Conservation (phyloP, 2,329 filamentous ascomycete species). For the Endothia cerciana region DNA sequence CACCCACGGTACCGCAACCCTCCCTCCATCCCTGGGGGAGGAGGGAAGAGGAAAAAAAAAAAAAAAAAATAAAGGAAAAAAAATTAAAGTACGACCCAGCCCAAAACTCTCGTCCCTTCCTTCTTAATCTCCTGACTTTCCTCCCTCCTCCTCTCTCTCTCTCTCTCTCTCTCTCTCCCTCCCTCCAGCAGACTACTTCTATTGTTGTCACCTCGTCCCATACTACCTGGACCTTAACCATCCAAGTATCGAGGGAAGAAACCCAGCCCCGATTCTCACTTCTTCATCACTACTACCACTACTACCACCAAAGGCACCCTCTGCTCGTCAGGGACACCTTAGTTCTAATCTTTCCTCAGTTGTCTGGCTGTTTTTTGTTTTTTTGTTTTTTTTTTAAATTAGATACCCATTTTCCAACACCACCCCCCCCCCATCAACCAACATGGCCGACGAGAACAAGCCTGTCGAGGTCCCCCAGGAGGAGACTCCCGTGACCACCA, state of each 20-base stretch:
- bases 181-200: constrained; percentile 17
- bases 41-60: constrained; percentile 27
- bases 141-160: background rate
- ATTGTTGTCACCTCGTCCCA: constrained; percentile 20
- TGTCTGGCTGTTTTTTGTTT: constrained; percentile 34
- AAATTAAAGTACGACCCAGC: constrained; percentile 31
- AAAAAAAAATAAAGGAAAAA: constrained; percentile 30
- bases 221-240: constrained; percentile 13
- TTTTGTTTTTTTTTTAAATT: constrained; percentile 44
- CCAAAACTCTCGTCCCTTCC: constrained; percentile 28
- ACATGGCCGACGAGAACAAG: constrained; percentile 77
- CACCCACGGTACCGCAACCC: background rate
- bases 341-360: constrained; percentile 24
- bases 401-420: constrained; percentile 49
- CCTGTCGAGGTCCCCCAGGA: constrained; percentile 63
- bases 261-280: constrained; percentile 10
- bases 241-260: constrained; percentile 10
- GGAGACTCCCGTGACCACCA: constrained; percentile 44
- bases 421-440: constrained; percentile 40
- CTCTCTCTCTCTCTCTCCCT: background rate
- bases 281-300: no score
- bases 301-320: background rate
- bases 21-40: constrained; percentile 13
- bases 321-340: background rate
- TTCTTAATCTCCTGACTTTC: constrained; percentile 22